A percentile compares a stretch with the other conserved stretches of the same genome.
phyloP scores from a whole-genome alignment of 176 grass and related monocot species.

The Miscanthus lutarioriparius region DNA sequence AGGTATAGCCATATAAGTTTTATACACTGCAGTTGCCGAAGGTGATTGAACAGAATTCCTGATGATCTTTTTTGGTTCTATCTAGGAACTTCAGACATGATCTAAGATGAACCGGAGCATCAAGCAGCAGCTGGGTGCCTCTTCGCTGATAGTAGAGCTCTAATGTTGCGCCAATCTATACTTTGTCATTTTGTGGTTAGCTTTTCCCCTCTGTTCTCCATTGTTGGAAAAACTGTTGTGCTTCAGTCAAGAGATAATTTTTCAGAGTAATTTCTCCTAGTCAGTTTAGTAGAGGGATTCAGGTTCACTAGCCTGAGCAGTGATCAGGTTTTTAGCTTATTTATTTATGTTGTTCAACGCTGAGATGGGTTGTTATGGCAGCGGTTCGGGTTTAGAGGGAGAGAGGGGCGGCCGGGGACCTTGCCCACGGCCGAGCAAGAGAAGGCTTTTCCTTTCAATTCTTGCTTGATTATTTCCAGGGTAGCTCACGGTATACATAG shows the following conservation, averaged over 20 bases:
- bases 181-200: background rate
- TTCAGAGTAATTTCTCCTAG: background rate
- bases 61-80: background rate
- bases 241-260: background rate
- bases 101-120: background rate
- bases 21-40: background rate
- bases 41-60: background rate
- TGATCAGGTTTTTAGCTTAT: background rate
- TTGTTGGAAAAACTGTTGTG: background rate
- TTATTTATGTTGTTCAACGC: background rate
- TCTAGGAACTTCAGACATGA: slow-evolving; percentile 31
- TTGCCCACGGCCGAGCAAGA: too few species aligned
- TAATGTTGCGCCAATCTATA: background rate
- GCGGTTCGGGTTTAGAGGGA: background rate
- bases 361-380: background rate
- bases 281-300: slow-evolving; percentile 8
- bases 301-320: background rate
- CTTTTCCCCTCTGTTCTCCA: background rate
- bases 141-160: background rate
- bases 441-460: background rate
- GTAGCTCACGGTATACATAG: too few species aligned
- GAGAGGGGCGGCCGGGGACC: too few species aligned
- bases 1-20: slow-evolving; percentile 37
- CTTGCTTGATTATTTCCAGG: background rate
- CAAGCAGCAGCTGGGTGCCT: background rate